A percentile compares a stretch with the other conserved stretches of the same genome.
Conservation (phyloP, 2,329 filamentous ascomycete genomes). For the Aspergillus aculeatus region DNA sequence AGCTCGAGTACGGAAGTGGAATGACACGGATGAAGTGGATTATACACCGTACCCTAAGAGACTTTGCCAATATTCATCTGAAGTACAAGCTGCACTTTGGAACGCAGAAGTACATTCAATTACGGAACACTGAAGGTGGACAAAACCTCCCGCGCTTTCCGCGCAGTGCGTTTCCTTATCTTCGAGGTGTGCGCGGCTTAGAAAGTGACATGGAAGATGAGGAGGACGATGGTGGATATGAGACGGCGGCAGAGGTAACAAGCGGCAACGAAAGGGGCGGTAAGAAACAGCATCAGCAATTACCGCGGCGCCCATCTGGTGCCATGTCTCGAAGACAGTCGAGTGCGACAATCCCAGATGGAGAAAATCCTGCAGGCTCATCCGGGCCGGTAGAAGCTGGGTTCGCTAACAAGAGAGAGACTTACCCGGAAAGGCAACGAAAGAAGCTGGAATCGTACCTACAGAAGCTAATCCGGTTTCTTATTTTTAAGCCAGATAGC, state of each 20-base stretch:
- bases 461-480: conserved; percentile 89
- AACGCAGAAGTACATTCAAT: conserved; percentile 77
- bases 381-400: conserved; percentile 34
- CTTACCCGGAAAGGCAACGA: conserved; percentile 78
- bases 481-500: conserved; percentile 95
- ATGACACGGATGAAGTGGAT: conserved; percentile 96
- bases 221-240: conserved; percentile 50
- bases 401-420: conserved; percentile 48
- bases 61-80: conserved; percentile 89
- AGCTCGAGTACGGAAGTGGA: conserved; percentile 93
- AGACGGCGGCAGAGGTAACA: conserved; percentile 61
- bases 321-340: conserved; percentile 59
- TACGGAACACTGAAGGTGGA: conserved; percentile 64
- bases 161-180: conserved; percentile 81
- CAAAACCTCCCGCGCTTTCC: conserved; percentile 89
- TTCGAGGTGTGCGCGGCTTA: conserved; percentile 75
- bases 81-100: conserved; percentile 87
- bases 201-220: conserved; percentile 78
- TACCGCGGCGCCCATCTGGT: conserved; percentile 53
- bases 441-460: conserved; percentile 86
- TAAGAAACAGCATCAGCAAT: conserved; percentile 44
- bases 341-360: conserved; percentile 46
- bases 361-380: conserved; percentile 37
- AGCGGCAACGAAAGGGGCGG: conserved; percentile 64
- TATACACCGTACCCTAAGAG: conserved; percentile 78